A percentile compares a stretch with the other conserved stretches of the same genome.
Conservation (phyloP, 495 filamentous ascomycete genomes). For the Cercophora samala region DNA sequence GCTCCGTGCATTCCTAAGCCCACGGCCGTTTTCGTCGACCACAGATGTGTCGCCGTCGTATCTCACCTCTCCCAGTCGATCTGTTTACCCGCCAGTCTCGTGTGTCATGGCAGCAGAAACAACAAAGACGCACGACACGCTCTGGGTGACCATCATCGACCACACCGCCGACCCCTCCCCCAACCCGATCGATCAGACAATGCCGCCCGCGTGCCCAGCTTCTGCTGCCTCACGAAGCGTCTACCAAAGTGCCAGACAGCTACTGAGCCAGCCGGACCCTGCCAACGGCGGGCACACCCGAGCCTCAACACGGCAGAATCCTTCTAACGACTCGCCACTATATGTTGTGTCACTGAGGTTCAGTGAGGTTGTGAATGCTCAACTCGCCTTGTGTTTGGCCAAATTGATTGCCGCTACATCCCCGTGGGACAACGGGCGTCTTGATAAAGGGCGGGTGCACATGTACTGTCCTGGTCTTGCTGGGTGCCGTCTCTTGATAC, state of each 20-base stretch:
- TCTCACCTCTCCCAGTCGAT: background rate
- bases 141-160: background rate
- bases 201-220: background rate
- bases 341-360: background rate
- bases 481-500: background rate
- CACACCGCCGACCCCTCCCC: background rate
- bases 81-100: background rate
- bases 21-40: background rate
- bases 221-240: background rate
- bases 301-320: slow-evolving; percentile 2
- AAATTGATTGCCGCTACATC: slow-evolving; percentile 2
- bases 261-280: background rate
- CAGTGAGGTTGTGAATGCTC: background rate
- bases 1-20: background rate
- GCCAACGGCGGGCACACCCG: slow-evolving; percentile 5
- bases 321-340: slow-evolving; percentile 4
- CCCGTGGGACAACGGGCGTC: background rate
- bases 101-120: background rate
- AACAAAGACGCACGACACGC: background rate
- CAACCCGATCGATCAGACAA: background rate
- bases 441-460: background rate
- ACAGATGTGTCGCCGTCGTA: background rate
- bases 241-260: background rate
- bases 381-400: slow-evolving; percentile 1
- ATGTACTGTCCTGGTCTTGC: background rate